Evolutionary conservation across 352 stramenopile genomes (phyloP).

Genomic region (Phytopythium oedochilum): DNA sequence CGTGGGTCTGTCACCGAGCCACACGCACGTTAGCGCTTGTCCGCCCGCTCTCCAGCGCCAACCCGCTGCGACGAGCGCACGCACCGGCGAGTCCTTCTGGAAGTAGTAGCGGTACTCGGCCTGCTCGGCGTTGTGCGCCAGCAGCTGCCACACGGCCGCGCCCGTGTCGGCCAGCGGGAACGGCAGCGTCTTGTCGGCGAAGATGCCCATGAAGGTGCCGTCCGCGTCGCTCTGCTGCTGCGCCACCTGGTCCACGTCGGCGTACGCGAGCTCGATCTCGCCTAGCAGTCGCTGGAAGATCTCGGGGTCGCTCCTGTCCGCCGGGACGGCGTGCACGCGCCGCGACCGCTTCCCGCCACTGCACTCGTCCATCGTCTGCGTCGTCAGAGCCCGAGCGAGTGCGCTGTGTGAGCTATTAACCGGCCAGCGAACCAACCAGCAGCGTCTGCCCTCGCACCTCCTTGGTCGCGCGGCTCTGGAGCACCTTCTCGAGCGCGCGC

Average conservation of each 20-base stretch:
- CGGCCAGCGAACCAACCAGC: background rate
- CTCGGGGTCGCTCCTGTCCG: constrained; percentile 18
- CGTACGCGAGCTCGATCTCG: constrained; percentile 31
- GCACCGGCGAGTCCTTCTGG: constrained; percentile 9
- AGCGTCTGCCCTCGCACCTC: constrained; percentile 6
- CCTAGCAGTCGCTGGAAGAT: constrained; percentile 28
- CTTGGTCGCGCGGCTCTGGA: constrained; percentile 25
- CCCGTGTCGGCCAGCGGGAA: constrained; percentile 32
- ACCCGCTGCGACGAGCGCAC: background rate
- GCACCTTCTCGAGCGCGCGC: constrained; percentile 23
- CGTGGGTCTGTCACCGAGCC: background rate
- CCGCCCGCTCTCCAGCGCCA: background rate
- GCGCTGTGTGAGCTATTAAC: too few relatives aligned
- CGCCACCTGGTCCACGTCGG: constrained; percentile 30
- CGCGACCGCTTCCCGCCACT: constrained; percentile 18
- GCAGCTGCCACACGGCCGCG: constrained; percentile 31
- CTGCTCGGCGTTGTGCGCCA: constrained; percentile 28
- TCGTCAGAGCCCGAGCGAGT: too few relatives aligned
- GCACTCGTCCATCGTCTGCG: constrained; percentile 24
- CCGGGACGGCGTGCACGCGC: constrained; percentile 16
- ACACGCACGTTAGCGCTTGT: constrained; percentile 5
- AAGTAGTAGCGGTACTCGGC: constrained; percentile 33
- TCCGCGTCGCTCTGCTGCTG: constrained; percentile 4
- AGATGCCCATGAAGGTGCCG: constrained; percentile 22
- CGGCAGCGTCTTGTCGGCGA: constrained; percentile 40